phyloP scores from a whole-genome alignment of 805 yeast genomes.

The Millerago galiae region DNA sequence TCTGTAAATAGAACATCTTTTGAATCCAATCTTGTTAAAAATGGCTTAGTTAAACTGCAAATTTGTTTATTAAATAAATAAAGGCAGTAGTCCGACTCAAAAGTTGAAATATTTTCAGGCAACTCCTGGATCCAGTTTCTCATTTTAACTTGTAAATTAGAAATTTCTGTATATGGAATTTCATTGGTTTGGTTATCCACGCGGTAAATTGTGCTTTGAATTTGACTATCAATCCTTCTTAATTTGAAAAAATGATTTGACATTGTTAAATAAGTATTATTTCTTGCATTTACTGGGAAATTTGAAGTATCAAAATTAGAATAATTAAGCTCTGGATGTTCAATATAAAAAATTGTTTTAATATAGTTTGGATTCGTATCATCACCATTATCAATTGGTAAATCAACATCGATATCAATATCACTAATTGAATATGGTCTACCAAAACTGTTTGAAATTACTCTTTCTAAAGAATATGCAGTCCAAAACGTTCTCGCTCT shows the following conservation, averaged over 20 bases:
- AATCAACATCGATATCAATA: constrained; percentile 3
- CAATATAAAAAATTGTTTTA: neutral
- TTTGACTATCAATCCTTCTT: constrained; percentile 3
- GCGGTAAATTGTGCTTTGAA: constrained; percentile 1
- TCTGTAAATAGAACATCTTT: constrained; percentile 1
- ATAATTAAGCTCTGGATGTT: constrained; percentile 1
- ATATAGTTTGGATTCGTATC: neutral
- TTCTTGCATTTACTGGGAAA: neutral
- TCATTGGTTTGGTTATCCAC: constrained; percentile 1
- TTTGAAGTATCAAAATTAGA: neutral
- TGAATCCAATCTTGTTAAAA: constrained; percentile 1
- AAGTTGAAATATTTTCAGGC: neutral
- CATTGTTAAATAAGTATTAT: constrained; percentile 1
- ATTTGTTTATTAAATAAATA: constrained; percentile 4
- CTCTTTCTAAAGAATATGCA: constrained; percentile 3
- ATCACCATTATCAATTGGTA: constrained; percentile 2
- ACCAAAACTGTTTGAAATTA: constrained; percentile 3
- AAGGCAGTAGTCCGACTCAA: constrained; percentile 3
- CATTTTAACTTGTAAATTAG: constrained; percentile 1
- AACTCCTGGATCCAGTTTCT: neutral
- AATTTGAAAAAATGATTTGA: constrained; percentile 1
- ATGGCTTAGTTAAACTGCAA: constrained; percentile 3
- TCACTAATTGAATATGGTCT: constrained; percentile 3
- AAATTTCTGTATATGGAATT: neutral
- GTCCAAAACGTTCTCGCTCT: constrained; percentile 4